Evolutionary conservation across 257 asterid species (phyloP).

Genomic region (Jaltomata sinuosa): DNA sequence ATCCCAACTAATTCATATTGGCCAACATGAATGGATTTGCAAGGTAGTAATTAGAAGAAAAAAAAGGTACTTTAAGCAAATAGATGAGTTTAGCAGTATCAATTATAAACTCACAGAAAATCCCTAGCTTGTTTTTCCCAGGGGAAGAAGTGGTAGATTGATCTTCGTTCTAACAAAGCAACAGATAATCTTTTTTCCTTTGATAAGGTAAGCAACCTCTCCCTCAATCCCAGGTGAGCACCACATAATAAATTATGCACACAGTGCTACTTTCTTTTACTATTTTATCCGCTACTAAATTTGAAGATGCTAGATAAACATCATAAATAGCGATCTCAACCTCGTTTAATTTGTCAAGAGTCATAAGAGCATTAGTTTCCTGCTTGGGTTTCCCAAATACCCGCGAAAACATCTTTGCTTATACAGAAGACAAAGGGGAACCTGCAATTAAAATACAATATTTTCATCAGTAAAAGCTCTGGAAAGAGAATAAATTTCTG

Average conservation of each 20-base stretch:
- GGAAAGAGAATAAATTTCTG: not conserved
- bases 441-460: not conserved
- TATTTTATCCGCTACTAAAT: not conserved
- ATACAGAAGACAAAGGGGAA: not conserved
- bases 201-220: not conserved
- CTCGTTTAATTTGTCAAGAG: constrained; percentile 13
- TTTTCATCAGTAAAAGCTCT: not conserved
- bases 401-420: constrained; percentile 5
- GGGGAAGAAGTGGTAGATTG: not conserved
- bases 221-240: not conserved
- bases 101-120: not conserved
- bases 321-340: not conserved
- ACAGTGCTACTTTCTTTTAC: not conserved
- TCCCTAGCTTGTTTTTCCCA: not conserved
- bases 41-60: not conserved
- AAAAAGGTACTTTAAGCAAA: not conserved
- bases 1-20: not conserved
- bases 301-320: not conserved
- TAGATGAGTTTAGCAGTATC: not conserved
- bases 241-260: not conserved
- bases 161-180: not conserved
- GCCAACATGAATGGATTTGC: not conserved
- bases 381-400: constrained; percentile 7
- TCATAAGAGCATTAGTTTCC: constrained; percentile 10
- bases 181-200: not conserved